Conservation (phyloP, 305 asterid species). For the Plantago coronopus region DNA sequence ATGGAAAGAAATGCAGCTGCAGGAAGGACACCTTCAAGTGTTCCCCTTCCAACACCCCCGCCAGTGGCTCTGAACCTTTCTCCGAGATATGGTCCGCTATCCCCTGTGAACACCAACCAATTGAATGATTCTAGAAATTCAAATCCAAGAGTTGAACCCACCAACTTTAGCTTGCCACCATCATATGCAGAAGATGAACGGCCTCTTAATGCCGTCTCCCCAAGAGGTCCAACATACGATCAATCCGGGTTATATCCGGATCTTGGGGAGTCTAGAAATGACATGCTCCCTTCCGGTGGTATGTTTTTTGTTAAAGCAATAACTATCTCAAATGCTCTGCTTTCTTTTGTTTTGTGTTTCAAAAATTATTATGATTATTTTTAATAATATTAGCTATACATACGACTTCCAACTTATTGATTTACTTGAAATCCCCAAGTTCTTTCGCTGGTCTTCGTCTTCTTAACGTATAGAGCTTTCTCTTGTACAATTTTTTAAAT, state of each 20-base stretch:
- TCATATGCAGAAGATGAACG: constrained; percentile 71
- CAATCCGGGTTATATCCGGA: constrained; percentile 46
- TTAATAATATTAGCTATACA: too few species aligned
- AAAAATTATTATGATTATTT: too few species aligned
- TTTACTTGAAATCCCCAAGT: too few species aligned
- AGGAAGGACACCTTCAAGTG: constrained; percentile 95
- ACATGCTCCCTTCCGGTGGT: constrained; percentile 87
- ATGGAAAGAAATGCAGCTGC: constrained; percentile 99
- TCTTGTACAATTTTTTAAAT: too few species aligned
- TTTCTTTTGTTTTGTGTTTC: too few species aligned
- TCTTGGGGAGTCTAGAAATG: constrained; percentile 60
- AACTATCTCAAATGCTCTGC: constrained; percentile 4
- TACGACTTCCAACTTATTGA: too few species aligned
- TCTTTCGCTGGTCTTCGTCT: too few species aligned
- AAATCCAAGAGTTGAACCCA: constrained; percentile 59
- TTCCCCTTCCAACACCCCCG: constrained; percentile 94
- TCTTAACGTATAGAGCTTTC: too few species aligned
- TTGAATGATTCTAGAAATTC: constrained; percentile 49
- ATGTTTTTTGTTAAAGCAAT: constrained; percentile 18
- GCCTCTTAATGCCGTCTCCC: not conserved
- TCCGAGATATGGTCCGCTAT: constrained; percentile 64
- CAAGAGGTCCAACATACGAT: not conserved
- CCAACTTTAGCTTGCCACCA: constrained; percentile 76
- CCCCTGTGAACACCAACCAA: constrained; percentile 72
- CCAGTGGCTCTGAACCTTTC: constrained; percentile 73